These are phyloP conservation scores for Pleomassaria siparia DNA, from an alignment of 2,329 filamentous ascomycete species.

Conservation along the genomic window DNA sequence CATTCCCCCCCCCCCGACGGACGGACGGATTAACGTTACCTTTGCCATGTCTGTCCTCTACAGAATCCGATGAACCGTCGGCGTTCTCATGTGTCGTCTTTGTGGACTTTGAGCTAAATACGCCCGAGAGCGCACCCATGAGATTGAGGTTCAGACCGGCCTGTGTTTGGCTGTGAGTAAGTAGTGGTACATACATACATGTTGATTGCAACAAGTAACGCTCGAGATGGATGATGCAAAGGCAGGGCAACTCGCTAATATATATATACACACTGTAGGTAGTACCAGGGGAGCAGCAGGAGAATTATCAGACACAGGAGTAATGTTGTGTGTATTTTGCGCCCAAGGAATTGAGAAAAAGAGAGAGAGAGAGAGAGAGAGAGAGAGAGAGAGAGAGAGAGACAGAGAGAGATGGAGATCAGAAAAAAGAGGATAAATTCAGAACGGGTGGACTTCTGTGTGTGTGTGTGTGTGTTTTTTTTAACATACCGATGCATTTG, in stretches of 20 bases:
- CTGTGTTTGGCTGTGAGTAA: slow-evolving; percentile 9
- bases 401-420: neutral
- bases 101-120: slow-evolving; percentile 29
- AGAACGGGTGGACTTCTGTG: too few species aligned
- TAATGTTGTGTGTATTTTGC: neutral
- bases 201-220: too few species aligned
- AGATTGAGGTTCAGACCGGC: slow-evolving; percentile 42
- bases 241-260: too few species aligned
- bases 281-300: too few species aligned
- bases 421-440: neutral
- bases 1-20: too few species aligned
- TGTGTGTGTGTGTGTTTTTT: neutral
- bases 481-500: slow-evolving; percentile 32
- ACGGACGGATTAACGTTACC: neutral
- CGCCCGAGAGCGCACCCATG: slow-evolving; percentile 38
- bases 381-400: neutral
- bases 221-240: too few species aligned
- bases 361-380: neutral
- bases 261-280: too few species aligned
- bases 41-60: slow-evolving; percentile 30
- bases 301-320: too few species aligned
- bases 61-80: slow-evolving; percentile 24
- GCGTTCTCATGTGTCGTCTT: slow-evolving; percentile 33
- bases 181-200: too few species aligned
- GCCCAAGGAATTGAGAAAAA: neutral